A percentile compares a stretch with the other conserved stretches of the same genome.
Evolutionary conservation across 345 rosid species (phyloP).

Genomic region (Salix brachista): DNA sequence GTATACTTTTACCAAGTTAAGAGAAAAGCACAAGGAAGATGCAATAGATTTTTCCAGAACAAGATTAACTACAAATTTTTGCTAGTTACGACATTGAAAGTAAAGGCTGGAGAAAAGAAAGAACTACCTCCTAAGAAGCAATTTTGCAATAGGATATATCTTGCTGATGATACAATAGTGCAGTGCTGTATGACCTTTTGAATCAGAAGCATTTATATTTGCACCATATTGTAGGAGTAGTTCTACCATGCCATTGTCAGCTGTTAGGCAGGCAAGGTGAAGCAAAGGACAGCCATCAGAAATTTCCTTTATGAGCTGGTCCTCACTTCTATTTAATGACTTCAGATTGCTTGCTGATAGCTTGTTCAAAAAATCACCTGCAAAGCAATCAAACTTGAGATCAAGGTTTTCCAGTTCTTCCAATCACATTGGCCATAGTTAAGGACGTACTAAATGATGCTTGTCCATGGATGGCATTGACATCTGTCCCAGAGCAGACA

Average conservation of each 20-base stretch:
- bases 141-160: conserved; percentile 51
- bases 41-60: background rate
- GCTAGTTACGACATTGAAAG: background rate
- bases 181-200: conserved; percentile 53
- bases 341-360: conserved; percentile 26
- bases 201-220: conserved; percentile 50
- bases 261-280: conserved; percentile 73
- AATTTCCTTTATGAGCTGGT: conserved; percentile 35
- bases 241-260: conserved; percentile 77
- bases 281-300: conserved; percentile 59
- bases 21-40: background rate
- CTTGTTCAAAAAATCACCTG: conserved; percentile 36
- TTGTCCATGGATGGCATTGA: conserved; percentile 54
- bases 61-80: background rate
- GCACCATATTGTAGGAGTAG: conserved; percentile 74
- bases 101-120: conserved; percentile 8
- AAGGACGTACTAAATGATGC: conserved; percentile 40
- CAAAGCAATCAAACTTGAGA: conserved; percentile 33
- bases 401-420: conserved; percentile 28
- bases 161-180: conserved; percentile 55
- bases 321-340: conserved; percentile 26
- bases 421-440: conserved; percentile 33
- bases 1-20: background rate
- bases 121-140: conserved; percentile 58
- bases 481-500: conserved; percentile 56